Evolutionary conservation across 2,329 filamentous ascomycete species (phyloP).

Genomic region (Colletotrichum musae): DNA sequence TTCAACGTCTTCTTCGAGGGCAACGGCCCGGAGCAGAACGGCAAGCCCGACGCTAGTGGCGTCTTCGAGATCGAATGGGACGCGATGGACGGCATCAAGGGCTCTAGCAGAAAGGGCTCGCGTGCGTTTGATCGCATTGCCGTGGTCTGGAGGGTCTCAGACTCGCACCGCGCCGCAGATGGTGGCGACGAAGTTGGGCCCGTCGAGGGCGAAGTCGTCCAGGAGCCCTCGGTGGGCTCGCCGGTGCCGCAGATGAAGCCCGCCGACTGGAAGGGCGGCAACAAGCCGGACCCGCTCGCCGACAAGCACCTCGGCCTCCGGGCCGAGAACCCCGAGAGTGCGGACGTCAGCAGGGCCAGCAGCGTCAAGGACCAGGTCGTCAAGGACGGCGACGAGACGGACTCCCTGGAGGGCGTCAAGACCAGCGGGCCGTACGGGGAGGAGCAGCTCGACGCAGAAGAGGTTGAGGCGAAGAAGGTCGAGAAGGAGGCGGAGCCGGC

Average conservation of each 20-base stretch:
- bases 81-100: slow-evolving; percentile 94
- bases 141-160: slow-evolving; percentile 81
- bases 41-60: slow-evolving; percentile 76
- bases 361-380: slow-evolving; percentile 67
- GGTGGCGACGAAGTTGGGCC: slow-evolving; percentile 46
- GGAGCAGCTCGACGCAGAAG: slow-evolving; percentile 48
- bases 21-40: slow-evolving; percentile 76
- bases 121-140: slow-evolving; percentile 85
- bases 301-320: slow-evolving; percentile 79
- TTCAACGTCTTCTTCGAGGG: slow-evolving; percentile 97
- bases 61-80: slow-evolving; percentile 73
- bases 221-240: slow-evolving; percentile 76
- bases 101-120: slow-evolving; percentile 85
- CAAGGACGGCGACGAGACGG: slow-evolving; percentile 41
- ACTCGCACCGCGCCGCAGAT: slow-evolving; percentile 29
- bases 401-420: slow-evolving; percentile 52
- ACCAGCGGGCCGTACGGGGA: slow-evolving; percentile 53
- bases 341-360: slow-evolving; percentile 79
- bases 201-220: slow-evolving; percentile 55
- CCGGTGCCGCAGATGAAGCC: slow-evolving; percentile 78
- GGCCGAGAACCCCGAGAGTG: slow-evolving; percentile 74
- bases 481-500: background rate
- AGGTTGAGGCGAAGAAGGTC: slow-evolving; percentile 24
- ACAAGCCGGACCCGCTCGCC: slow-evolving; percentile 60
- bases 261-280: slow-evolving; percentile 81